A percentile compares a stretch with the other conserved stretches of the same genome.
Evolutionary conservation across 2,329 filamentous ascomycete species (phyloP).

Genomic region (Clonostachys solani): DNA sequence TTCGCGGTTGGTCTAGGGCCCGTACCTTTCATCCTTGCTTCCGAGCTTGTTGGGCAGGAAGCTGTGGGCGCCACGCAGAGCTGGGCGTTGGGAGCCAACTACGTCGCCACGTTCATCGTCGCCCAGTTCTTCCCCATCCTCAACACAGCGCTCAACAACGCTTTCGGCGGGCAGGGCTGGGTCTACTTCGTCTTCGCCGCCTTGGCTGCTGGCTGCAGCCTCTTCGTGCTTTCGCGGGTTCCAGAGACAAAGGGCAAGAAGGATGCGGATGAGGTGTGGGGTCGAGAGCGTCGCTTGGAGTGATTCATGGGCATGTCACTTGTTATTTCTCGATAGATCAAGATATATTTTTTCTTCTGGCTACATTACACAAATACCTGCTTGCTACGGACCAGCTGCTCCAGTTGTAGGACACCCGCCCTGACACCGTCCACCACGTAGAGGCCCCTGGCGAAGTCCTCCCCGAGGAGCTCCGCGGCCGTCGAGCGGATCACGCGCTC

Average conservation of each 20-base stretch:
- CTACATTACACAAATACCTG: slow-evolving; percentile 22
- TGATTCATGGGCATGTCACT: background rate
- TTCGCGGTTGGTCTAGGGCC: slow-evolving; percentile 91
- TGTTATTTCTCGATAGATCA: background rate
- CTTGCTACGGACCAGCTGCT: slow-evolving; percentile 44
- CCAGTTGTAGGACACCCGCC: slow-evolving; percentile 60
- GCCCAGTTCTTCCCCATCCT: slow-evolving; percentile 93
- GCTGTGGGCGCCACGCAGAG: slow-evolving; percentile 90
- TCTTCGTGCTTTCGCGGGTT: slow-evolving; percentile 70
- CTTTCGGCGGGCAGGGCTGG: slow-evolving; percentile 67
- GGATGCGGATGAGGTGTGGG: slow-evolving; percentile 89
- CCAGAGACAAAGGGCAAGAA: slow-evolving; percentile 87
- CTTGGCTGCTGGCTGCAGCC: slow-evolving; percentile 62
- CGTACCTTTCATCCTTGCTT: slow-evolving; percentile 90
- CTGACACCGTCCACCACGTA: slow-evolving; percentile 78
- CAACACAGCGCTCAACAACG: slow-evolving; percentile 65
- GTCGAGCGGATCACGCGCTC: slow-evolving; percentile 70
- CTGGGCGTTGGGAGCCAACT: slow-evolving; percentile 83
- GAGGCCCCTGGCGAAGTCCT: slow-evolving; percentile 48
- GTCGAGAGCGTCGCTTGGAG: slow-evolving; percentile 18
- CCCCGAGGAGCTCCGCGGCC: slow-evolving; percentile 59
- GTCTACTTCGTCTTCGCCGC: slow-evolving; percentile 90
- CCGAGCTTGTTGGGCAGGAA: slow-evolving; percentile 84
- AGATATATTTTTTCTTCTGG: background rate
- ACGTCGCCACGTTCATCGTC: slow-evolving; percentile 85